Evolutionary conservation across 2,329 filamentous ascomycete genomes (phyloP).

Genomic region (Dothistroma pini): DNA sequence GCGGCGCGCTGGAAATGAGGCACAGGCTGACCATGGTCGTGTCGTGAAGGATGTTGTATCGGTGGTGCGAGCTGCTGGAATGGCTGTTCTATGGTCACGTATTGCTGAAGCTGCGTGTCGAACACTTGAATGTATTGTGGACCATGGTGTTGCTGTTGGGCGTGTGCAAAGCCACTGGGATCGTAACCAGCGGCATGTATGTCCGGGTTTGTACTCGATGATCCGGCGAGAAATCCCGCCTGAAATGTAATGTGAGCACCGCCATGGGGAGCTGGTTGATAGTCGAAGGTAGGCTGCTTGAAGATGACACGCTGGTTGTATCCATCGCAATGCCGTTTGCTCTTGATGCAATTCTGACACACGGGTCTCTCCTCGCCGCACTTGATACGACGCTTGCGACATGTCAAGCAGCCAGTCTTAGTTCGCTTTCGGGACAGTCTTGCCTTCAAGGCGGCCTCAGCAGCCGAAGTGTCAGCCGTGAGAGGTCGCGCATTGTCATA

Average conservation of each 20-base stretch:
- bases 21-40: conserved; percentile 1
- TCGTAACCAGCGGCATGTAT: conserved; percentile 7
- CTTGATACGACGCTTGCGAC: conserved; percentile 91
- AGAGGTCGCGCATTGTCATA: conserved; percentile 3
- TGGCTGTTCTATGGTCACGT: conserved; percentile 11
- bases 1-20: neutral
- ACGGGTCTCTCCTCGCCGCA: conserved; percentile 86
- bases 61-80: conserved; percentile 8
- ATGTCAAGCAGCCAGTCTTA: conserved; percentile 91
- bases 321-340: conserved; percentile 77
- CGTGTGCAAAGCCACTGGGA: conserved; percentile 10
- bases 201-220: neutral
- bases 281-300: conserved; percentile 66
- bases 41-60: neutral
- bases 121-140: conserved; percentile 14
- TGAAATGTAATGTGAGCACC: conserved; percentile 38
- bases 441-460: conserved; percentile 30
- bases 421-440: conserved; percentile 59
- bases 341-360: conserved; percentile 82
- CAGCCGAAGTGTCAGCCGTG: conserved; percentile 26
- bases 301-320: conserved; percentile 79
- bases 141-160: conserved; percentile 14
- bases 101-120: conserved; percentile 14
- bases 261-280: conserved; percentile 46
- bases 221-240: conserved; percentile 19